These are phyloP conservation scores for Suillus plorans DNA, from an alignment of 768 basidiomycete species.

Conservation along the genomic window DNA sequence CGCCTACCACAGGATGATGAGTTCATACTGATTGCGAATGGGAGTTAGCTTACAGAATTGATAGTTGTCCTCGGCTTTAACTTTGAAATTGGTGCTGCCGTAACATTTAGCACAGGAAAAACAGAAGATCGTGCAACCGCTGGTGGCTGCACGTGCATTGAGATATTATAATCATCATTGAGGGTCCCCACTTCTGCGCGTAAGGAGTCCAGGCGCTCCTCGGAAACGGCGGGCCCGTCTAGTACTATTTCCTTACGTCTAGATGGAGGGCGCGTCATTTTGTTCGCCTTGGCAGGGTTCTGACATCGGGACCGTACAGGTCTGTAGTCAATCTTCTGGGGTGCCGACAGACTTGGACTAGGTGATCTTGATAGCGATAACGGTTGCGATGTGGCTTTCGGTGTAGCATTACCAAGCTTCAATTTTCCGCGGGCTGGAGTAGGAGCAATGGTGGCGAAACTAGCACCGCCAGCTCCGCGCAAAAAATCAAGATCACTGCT, in stretches of 20 bases:
- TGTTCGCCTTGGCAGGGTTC: slow-evolving; percentile 17
- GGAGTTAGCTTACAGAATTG: slow-evolving; percentile 21
- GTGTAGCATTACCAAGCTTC: slow-evolving; percentile 42
- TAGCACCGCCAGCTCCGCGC: slow-evolving; percentile 36
- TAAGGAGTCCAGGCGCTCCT: slow-evolving; percentile 25
- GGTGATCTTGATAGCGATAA: slow-evolving; percentile 5
- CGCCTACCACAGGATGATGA: slow-evolving; percentile 21
- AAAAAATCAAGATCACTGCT: slow-evolving; percentile 42
- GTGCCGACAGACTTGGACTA: slow-evolving; percentile 18
- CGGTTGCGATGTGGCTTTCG: slow-evolving; percentile 28
- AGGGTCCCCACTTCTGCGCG: slow-evolving; percentile 20
- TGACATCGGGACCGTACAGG: slow-evolving; percentile 14
- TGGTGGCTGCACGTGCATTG: slow-evolving; percentile 7
- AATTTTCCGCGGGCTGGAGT: slow-evolving; percentile 31
- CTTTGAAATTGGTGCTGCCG: slow-evolving; percentile 12
- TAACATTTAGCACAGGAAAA: slow-evolving; percentile 4
- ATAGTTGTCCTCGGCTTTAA: slow-evolving; percentile 28
- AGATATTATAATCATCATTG: slow-evolving; percentile 8
- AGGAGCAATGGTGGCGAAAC: slow-evolving; percentile 34
- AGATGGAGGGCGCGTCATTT: slow-evolving; percentile 6
- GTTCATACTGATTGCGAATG: slow-evolving; percentile 10
- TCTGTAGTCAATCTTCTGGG: slow-evolving; percentile 10
- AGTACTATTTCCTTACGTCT: slow-evolving; percentile 1
- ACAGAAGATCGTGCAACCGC: background rate
- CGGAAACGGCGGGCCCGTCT: slow-evolving; percentile 21